Evolutionary conservation across 257 asterid species (phyloP).

Genomic region (Galeopsis tetrahit): DNA sequence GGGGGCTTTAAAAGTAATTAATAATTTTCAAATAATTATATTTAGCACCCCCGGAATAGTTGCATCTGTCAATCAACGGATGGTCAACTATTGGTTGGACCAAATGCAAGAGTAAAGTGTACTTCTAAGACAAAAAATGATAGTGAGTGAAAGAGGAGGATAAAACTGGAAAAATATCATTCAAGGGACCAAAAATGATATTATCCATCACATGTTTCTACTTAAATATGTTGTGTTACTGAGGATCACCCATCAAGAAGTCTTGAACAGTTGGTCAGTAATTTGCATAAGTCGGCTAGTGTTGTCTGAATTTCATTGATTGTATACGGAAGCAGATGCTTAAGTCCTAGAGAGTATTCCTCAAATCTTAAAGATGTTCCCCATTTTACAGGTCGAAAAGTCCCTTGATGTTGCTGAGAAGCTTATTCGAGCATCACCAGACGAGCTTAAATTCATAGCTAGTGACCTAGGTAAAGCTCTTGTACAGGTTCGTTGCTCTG

Average conservation of each 20-base stretch:
- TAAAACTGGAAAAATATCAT: too few species aligned
- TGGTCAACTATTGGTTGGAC: too few species aligned
- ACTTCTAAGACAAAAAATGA: too few species aligned
- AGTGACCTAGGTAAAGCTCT: slow-evolving; percentile 77
- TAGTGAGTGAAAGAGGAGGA: too few species aligned
- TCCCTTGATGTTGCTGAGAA: slow-evolving; percentile 91
- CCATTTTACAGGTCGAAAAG: slow-evolving; percentile 70
- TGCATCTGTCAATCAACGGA: too few species aligned
- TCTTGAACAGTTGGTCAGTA: slow-evolving; percentile 13
- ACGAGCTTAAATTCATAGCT: slow-evolving; percentile 80
- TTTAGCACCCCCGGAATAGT: too few species aligned
- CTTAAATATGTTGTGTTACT: slow-evolving; percentile 4
- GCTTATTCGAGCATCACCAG: slow-evolving; percentile 93
- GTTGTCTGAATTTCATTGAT: slow-evolving; percentile 16
- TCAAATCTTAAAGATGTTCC: slow-evolving; percentile 22
- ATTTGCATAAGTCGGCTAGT: slow-evolving; percentile 20
- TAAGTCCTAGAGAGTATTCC: slow-evolving; percentile 7
- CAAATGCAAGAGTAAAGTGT: too few species aligned
- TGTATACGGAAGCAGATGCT: slow-evolving; percentile 18
- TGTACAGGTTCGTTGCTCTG: slow-evolving; percentile 84
- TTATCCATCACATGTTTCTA: too few species aligned
- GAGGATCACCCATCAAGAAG: slow-evolving; percentile 4
- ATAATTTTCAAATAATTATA: too few species aligned
- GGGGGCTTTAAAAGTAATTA: too few species aligned
- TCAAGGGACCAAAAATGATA: too few species aligned